Conservation (phyloP, 192 early-diverging fungal genomes). For the Entomortierella lignicola region DNA sequence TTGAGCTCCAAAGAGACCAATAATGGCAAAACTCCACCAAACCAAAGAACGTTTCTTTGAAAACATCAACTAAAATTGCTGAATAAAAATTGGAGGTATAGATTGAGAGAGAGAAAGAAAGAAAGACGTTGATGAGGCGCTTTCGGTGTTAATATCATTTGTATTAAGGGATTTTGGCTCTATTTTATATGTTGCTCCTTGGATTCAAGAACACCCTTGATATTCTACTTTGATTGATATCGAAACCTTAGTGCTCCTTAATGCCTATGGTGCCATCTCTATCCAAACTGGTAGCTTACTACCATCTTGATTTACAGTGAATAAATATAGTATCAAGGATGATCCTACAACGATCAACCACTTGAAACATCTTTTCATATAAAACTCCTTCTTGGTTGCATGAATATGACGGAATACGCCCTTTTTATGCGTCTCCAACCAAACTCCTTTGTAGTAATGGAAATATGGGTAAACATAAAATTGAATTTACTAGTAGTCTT, state of each 20-base stretch:
- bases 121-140: not conserved
- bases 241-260: not conserved
- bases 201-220: not conserved
- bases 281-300: conserved; percentile 11
- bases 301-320: not conserved
- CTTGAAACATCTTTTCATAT: not conserved
- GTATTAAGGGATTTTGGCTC: too few species aligned
- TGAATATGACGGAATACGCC: too few species aligned
- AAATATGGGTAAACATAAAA: too few species aligned
- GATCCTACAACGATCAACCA: not conserved
- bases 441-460: too few species aligned
- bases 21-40: conserved; percentile 3
- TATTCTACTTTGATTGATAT: not conserved
- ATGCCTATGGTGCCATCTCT: not conserved
- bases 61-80: too few species aligned
- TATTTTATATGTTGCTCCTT: too few species aligned
- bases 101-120: too few species aligned
- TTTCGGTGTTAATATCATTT: not conserved
- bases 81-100: too few species aligned
- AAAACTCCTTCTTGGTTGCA: too few species aligned
- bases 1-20: not conserved
- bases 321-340: not conserved
- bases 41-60: too few species aligned
- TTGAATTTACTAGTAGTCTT: too few species aligned
- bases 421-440: too few species aligned